Percentiles rank a stretch among this genome's conserved stretches.
Evolutionary conservation across 768 basidiomycete genomes (phyloP).

Genomic region (Podaxis sp.): DNA sequence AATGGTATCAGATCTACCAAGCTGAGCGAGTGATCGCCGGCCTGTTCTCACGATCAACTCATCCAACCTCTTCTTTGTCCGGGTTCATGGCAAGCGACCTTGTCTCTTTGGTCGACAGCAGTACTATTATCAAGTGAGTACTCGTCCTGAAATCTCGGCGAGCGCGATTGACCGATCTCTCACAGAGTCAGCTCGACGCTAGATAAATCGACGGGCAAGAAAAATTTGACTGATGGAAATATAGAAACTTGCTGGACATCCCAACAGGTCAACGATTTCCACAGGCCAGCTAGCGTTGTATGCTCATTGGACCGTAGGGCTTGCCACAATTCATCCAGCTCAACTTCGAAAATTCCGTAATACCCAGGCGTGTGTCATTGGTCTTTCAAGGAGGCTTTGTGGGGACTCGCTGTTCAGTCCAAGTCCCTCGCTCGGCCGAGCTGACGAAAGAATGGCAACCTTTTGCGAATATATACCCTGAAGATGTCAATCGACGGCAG

Average conservation of each 20-base stretch:
- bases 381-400: constrained; percentile 91
- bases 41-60: constrained; percentile 12
- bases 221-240: constrained; percentile 64
- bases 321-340: constrained; percentile 76
- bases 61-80: constrained; percentile 9
- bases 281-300: background rate
- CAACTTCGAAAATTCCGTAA: constrained; percentile 49
- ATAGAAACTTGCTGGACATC: constrained; percentile 88
- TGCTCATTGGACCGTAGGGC: constrained; percentile 45
- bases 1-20: background rate
- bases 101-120: constrained; percentile 39
- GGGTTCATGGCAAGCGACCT: constrained; percentile 25
- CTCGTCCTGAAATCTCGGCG: background rate
- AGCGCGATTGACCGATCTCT: constrained; percentile 11
- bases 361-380: constrained; percentile 54
- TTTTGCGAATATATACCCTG: constrained; percentile 64
- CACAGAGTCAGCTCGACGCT: constrained; percentile 77
- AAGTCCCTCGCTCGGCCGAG: constrained; percentile 31
- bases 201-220: constrained; percentile 73
- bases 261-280: constrained; percentile 51
- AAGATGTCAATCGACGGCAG: constrained; percentile 78
- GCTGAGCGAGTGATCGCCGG: background rate
- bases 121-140: constrained; percentile 54
- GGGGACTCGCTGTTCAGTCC: constrained; percentile 60
- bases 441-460: constrained; percentile 46